Conservation (phyloP, 2,329 filamentous ascomycete genomes). For the Diaporthe vexans region DNA sequence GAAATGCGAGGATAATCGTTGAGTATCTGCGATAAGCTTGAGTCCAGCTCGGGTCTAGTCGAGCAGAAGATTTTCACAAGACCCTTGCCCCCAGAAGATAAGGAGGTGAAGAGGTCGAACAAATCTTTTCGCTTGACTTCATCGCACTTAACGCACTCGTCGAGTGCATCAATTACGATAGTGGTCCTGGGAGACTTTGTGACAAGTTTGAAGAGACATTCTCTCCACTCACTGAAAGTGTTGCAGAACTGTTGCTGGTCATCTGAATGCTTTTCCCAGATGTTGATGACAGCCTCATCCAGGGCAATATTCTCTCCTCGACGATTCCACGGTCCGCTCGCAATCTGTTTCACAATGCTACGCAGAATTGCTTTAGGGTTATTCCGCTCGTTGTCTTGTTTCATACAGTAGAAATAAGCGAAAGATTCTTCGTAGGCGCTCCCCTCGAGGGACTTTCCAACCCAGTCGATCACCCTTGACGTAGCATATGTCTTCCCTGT, state of each 20-base stretch:
- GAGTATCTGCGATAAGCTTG: neutral
- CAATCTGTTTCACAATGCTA: neutral
- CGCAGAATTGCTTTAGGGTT: neutral
- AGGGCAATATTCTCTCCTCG: neutral
- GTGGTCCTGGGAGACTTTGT: neutral
- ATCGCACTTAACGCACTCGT: neutral
- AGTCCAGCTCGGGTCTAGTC: neutral
- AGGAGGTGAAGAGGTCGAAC: neutral
- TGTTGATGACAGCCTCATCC: neutral
- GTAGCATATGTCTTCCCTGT: neutral
- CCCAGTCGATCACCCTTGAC: neutral
- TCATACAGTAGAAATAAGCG: neutral
- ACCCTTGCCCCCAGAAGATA: neutral
- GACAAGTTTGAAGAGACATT: neutral
- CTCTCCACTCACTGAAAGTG: neutral
- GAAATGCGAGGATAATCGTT: neutral
- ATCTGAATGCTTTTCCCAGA: neutral
- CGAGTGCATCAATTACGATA: neutral
- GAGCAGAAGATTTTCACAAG: neutral
- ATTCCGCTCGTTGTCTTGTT: neutral
- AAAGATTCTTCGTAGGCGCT: neutral
- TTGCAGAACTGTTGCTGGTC: neutral
- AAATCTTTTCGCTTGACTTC: neutral
- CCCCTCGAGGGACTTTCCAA: neutral
- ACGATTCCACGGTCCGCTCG: neutral